Evolutionary conservation across 164 flowering plant genomes (phyloP).

Genomic region (Stephania cephalantha): DNA sequence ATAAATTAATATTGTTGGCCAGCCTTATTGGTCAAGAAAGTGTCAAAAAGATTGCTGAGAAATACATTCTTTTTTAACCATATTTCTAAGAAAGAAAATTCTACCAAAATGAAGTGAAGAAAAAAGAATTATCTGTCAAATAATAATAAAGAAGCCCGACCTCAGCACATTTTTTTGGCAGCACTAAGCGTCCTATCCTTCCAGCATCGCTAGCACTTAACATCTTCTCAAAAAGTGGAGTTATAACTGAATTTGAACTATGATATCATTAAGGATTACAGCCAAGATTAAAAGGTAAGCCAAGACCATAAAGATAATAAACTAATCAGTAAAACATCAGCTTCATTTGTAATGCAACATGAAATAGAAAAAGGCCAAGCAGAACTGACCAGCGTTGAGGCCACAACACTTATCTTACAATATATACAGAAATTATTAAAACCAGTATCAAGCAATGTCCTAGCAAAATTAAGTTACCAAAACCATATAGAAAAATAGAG

Average conservation of each 20-base stretch:
- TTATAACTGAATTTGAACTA: slow-evolving; percentile 62
- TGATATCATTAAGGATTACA: slow-evolving; percentile 41
- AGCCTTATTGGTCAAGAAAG: too few species aligned
- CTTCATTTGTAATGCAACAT: neutral
- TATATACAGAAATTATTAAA: neutral
- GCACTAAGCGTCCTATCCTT: slow-evolving; percentile 80
- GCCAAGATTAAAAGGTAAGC: neutral
- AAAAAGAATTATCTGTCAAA: neutral
- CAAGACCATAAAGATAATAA: neutral
- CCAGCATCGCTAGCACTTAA: slow-evolving; percentile 98
- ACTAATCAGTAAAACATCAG: neutral
- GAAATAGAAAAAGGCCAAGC: neutral
- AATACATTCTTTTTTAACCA: too few species aligned
- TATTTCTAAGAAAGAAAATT: too few species aligned
- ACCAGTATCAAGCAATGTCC: neutral
- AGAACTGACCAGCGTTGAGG: neutral
- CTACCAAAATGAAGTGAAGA: too few species aligned
- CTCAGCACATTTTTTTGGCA: slow-evolving; percentile 98
- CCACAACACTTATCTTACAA: neutral
- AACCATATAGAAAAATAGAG: slow-evolving; percentile 10
- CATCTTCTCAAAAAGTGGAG: slow-evolving; percentile 89
- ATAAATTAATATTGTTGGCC: neutral
- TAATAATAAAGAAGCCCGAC: slow-evolving; percentile 27
- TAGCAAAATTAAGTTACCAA: slow-evolving; percentile 1
- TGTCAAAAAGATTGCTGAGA: too few species aligned